Base-by-base conservation (phyloP, 306 rosid species). In the Comarum palustre region DNA sequence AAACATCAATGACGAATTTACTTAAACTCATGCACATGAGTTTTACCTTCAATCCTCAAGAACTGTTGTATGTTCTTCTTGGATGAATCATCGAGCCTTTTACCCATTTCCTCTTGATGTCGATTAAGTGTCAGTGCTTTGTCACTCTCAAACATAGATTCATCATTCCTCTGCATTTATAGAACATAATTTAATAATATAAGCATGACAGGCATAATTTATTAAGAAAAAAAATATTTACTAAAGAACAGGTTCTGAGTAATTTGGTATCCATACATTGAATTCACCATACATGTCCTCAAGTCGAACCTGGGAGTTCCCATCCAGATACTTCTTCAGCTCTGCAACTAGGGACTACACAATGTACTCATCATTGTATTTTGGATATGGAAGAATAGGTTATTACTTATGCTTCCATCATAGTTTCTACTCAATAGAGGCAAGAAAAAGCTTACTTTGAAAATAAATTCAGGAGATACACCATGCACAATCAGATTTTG, bases 391-490 rank as follows among this genome's bases (percentile, higher is more conserved):
- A 62, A 34, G 24, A 32, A 17, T 17, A 15, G 3, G 1, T 32
- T 32, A 3, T 13, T 58, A 43, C 4, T 17, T 54, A 50, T 45
- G 2, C 62, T n/a, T 38, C 17, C 34, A 29, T 43, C 9, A n/a
- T 7, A 5, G 5, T 14, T 38, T 6, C 5, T 17, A 20, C 32
- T n/a, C 12, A 22, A 6, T 61, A 3, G 24, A 38, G 69, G 19
- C 16, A 43, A 48, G n/a, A 15, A 64, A 67, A 11, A 59, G 31
- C 48, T 71, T 77, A 88, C 98, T 85, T 78, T 78, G 83, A 84
- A 90, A 78, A 90, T 82, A 61, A 80, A 83, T 20, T 83, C 80
- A 11, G 92, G 84, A 69, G 85, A 72, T 47, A 93, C 86, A 8
- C 87, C 82, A 59, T 90, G 92, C 61, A 63, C 87, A 67, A 79